Base-by-base conservation (phyloP, 768 basidiomycete species). In the Clitopilus passeckerianus region DNA sequence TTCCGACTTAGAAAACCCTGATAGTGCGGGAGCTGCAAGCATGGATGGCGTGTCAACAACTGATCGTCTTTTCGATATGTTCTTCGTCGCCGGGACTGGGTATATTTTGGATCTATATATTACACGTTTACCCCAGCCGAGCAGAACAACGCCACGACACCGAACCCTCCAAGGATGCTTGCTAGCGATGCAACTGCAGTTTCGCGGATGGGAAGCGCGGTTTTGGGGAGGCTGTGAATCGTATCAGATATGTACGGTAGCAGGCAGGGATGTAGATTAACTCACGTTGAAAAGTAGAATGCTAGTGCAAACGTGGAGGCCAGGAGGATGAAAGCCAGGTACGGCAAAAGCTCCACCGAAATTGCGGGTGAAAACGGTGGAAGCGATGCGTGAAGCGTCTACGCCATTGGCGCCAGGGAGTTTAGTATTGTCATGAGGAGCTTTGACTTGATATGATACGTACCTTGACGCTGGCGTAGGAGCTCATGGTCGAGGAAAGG, bases 211-310 rank as follows among this genome's bases (percentile, higher is more conserved):
- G 91, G 75, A 44, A 81, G 57, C 8, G 79, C 80, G 67, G 81
- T 78, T 78, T 89, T 93, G 63, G 91, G 88, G 34, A 96, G 83
- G 56, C 94, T 95, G 74, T 63, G 59, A 46, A 34, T 20, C 52
- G 57, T 46, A 33, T 65, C 60, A 60, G 59, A 22, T 43, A 4
- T 57, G 56, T 41, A 67, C 34, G 56, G 18, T 20, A 58, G 54
- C 53, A 56, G 54, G 56, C 59, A 59, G 56, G 56, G 37, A n/a
- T 46, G 57, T 54, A 34, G 57, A 56, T 46, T 46, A 5, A 80
- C 86, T 61, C 69, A 91, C 87, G 86, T 96, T 61, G 94, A 88
- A 73, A 92, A 93, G 77, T 95, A 93, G 79, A 96, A 96, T 0
- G 89, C 83, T 43, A 95, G 84, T n/a, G 68, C 83, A 68, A 97